Evolutionary conservation across 345 rosid species (phyloP), one percentile per base, ranked within the genome.

Genomic region (Hirschfeldia incana): DNA sequence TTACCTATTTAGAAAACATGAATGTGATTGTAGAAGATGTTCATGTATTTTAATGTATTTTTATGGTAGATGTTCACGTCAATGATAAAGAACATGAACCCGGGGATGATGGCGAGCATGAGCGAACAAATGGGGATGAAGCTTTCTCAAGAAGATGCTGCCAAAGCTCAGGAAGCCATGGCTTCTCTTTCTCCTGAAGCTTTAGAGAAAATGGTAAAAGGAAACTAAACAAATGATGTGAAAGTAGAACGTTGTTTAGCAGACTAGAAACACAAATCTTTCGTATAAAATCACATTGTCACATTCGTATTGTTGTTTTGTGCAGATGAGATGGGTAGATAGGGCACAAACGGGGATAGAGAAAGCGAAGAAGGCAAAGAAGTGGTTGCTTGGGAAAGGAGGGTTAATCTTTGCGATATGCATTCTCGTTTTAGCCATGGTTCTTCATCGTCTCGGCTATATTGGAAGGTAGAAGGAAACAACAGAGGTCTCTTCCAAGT

Each of bases 61-160:
- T 53, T 59, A 0, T 73, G 49, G 73, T 89, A 95, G 99, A 88
- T 93, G 92, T 89, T 93, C 34, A 53, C 88, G 36, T 89, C 97
- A 61, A 90, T 93, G 97, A 86, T 96, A 49, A 90, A 92, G 86
- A 93, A 86, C 78, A 85, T 93, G 94, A 93, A 88, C 69, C 98
- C 99, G 29, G 98, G 92, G 42, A 92, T 88, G 92, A 90, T 96
- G 96, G 90, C 94, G 60, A 92, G 90, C 88, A 92, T 93, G 98
- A 85, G 98, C 17, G 92, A 96, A 80, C 98, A 93, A 59, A 90
- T 96, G 72, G 98, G 99, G 33, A 42, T 92, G 75, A 92, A 92
- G 79, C 90, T 93, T 34, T 87, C 98, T 44, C 87, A 39, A 8
- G 98, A 93, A 83, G 97, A 93, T 66, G 97, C 98, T 15, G 97